Evolutionary conservation across 192 early-diverging fungal genomes (phyloP), one percentile per base, ranked within the genome.

Genomic region (Coemansia brasiliensis): DNA sequence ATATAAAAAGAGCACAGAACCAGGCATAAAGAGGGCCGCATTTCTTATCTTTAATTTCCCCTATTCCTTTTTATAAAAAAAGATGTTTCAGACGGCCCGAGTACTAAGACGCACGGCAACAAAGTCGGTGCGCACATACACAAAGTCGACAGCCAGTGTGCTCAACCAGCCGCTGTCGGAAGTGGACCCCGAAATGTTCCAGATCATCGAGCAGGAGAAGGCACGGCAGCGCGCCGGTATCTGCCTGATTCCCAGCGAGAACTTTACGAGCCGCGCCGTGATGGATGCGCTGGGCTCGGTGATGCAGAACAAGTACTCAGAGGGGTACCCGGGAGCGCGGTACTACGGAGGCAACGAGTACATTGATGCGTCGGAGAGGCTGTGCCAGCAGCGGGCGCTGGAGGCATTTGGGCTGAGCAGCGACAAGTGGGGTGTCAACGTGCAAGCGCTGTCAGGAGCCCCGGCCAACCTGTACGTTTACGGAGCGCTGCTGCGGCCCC

Each of bases 221-320:
- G 86, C 84, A 59, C 85, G 96, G 64, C 96, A 99, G 83, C 83
- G 92, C 40, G 91, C 92, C 17, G 87, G 87, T 24, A 91, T 98
- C 60, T 92, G 91, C 50, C 83, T 97, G 67, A 99, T 99, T 69
- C 93, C 95, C 27, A 95, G 93, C 46, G 95, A 99, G 87, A 99
- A 99, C 87, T 99, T 96, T 72, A 99, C 97, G 13, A 96, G 94
- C 41, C 86, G 87, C 39, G 87, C 95, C 0, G 97, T 98, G 41
- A 94, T 96, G 91, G 87, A 94, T 39, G 93, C 93, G 10, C 85
- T 99, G 45, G 97, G 97, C 20, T 96, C 94, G 9, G 87, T 96
- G 29, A 94, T 99, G 89, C 95, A 98, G 79, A 99, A 99, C 88
- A 99, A 99, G 83, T 98, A 98, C 83, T 95, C 94, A 20, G 96